Conservation (phyloP, 2,329 filamentous ascomycete genomes). For the Thyridium curvatum region DNA sequence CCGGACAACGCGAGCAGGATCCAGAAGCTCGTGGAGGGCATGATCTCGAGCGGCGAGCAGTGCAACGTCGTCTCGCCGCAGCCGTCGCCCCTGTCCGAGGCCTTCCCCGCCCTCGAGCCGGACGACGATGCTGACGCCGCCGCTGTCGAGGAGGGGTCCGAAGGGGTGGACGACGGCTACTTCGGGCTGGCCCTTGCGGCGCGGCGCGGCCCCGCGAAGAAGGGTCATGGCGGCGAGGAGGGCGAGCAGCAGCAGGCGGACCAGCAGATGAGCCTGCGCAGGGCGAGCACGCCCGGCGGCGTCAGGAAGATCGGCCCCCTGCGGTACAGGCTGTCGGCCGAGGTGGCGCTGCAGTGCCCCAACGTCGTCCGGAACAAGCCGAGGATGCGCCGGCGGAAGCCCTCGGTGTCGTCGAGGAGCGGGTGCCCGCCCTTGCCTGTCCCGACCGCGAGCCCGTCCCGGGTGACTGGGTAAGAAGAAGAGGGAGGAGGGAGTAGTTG, state of each 20-base stretch:
- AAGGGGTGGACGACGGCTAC: too few relatives aligned
- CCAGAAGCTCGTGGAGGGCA: constrained; percentile 7
- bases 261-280: constrained; percentile 9
- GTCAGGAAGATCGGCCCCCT: constrained; percentile 15
- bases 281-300: constrained; percentile 10
- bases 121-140: constrained; percentile 9
- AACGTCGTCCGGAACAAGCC: constrained; percentile 24
- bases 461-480: background rate
- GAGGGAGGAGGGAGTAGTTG: constrained; percentile 1
- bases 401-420: constrained; percentile 8
- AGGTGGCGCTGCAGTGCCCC: constrained; percentile 21
- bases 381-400: constrained; percentile 24
- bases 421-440: constrained; percentile 9
- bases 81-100: background rate
- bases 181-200: too few relatives aligned
- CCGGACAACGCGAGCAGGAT: constrained; percentile 1
- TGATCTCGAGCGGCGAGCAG: constrained; percentile 7
- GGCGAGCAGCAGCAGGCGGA: too few relatives aligned
- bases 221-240: too few relatives aligned
- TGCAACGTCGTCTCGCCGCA: constrained; percentile 7
- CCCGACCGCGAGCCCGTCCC: constrained; percentile 8
- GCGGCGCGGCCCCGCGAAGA: too few relatives aligned
- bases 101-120: constrained; percentile 4
- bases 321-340: constrained; percentile 18
- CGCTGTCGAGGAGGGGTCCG: constrained; percentile 7